Base-by-base conservation (phyloP, 345 rosid genomes). In the Excoecaria cochinchinensis region DNA sequence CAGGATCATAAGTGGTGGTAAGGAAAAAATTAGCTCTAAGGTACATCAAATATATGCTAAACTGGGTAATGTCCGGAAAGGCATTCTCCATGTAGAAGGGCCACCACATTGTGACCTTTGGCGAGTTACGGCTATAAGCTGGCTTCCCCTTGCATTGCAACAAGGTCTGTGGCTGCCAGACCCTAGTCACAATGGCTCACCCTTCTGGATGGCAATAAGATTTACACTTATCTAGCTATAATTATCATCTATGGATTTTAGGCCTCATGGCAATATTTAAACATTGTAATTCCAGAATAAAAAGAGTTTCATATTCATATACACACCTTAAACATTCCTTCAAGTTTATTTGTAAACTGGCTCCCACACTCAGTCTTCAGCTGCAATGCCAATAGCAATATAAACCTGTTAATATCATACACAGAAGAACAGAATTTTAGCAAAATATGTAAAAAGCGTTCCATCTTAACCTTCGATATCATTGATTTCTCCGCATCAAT, bases 401-500 rank as follows among this genome's bases (percentile, higher is more conserved):
- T 42, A 78, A 69, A 70, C 36, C 70, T 78, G 71, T 86, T 70
- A 89, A 76, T 40, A 70, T 70, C 57, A 70, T 44, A 24, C 39
- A 59, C 62, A 39, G 24, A 64, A 48, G 36, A 69, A 16, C 21
- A 59, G 63, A 8, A 70, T 39, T 44, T 31, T 25, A 38, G 71
- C 44, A 68, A 60, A 42, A 39, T 8, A 40, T 3, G 1, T 2
- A 58, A 55, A 62, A 69, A 4, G 25, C 11, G 12, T 31, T 11
- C 6, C 44, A 52, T 21, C 56, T 75, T 39, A 76, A 93, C 97
- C 97, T 95, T 95, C 50, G 99, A 91, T 80, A 95, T 95, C 99
- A 95, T 95, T 72, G 99, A 95, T 80, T 95, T 95, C 89, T 95
- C 99, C 0, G 98, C 97, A 75, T 95, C 99, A 82, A 95, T 93